Conservation (phyloP, 768 basidiomycete species). For the Hericium alpestre region DNA sequence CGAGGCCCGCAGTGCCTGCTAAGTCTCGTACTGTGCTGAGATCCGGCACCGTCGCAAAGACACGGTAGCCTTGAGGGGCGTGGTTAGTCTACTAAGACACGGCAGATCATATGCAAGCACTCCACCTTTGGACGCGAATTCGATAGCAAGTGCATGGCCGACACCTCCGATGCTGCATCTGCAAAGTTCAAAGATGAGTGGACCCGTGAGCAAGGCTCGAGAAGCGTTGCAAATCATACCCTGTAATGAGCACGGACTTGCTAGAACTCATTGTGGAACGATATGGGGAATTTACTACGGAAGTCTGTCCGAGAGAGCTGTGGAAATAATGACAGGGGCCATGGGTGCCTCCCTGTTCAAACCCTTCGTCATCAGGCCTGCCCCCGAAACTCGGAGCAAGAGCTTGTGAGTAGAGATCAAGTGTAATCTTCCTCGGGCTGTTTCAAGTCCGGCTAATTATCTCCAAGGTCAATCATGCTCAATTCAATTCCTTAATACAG, state of each 20-base stretch:
- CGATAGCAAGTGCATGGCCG: constrained; percentile 16
- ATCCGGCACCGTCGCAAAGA: constrained; percentile 21
- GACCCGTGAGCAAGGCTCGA: no score
- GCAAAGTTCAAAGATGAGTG: background rate
- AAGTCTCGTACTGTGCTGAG: constrained; percentile 16
- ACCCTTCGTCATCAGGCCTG: no score
- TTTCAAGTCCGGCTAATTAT: background rate
- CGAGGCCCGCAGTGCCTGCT: constrained; percentile 7
- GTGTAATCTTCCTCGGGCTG: no score
- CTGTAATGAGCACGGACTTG: background rate
- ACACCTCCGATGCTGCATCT: constrained; percentile 18
- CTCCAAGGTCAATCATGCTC: no score
- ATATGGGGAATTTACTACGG: no score
- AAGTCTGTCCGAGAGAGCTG: no score
- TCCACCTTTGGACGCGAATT: constrained; percentile 8
- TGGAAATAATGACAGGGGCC: no score
- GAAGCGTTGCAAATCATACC: background rate
- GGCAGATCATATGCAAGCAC: no score
- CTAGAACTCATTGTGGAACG: background rate
- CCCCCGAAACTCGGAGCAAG: no score
- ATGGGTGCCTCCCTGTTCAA: no score
- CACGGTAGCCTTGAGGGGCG: constrained; percentile 13
- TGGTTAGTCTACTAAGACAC: no score
- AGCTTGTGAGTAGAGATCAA: background rate
- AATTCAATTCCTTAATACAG: no score